Base-by-base conservation (phyloP, 2,329 filamentous ascomycete genomes). In the Sordariomycetes sp. region DNA sequence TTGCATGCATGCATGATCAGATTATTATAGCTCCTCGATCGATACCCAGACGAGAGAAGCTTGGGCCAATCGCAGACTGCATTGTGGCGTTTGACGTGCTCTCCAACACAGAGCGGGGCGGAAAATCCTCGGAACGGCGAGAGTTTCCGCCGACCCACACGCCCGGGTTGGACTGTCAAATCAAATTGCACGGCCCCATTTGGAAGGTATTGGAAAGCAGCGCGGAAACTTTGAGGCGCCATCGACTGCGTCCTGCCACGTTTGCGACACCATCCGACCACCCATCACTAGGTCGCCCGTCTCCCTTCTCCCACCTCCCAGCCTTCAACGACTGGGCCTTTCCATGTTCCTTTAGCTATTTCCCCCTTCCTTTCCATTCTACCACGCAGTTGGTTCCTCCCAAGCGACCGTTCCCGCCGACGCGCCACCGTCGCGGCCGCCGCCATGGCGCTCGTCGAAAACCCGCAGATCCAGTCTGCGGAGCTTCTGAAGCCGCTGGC, bases 401-500 rank as follows among this genome's bases (percentile, higher is more conserved):
- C 18, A 35, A n/a, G 16, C 7, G 3, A 24, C 46, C 14, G 20
- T 24, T 22, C 32, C 20, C 48, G n/a, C 14, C 25, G 35, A 35
- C 28, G 25, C 32, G 46, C 20, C 43, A 34, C 28, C 53, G 37
- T 55, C 22, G 24, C 53, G 40, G 57, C 51, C 51, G 57, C 57
- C 57, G 37, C 16, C 68, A 88, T 88, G 86, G 80, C 87, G 75
- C 88, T 99, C 73, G 91, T 97, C 72, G 89, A 96, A 76, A 93
- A 90, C 74, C 75, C 87, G 65, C 90, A 96, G 80, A 96, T 99
- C 72, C 83, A 88, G 78, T 81, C 86, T 70, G 89, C 94, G 63
- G 88, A 90, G 70, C 82, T 99, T 65, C 87, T 97, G 73, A 91
- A 90, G 67, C 91, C 93, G 62, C 82, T 96, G 63, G 85, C 91